Percentiles rank a stretch among this genome's conserved stretches.
phyloP scores from a whole-genome alignment of 192 early-diverging fungal species.

The Gonapodya prolifera region DNA sequence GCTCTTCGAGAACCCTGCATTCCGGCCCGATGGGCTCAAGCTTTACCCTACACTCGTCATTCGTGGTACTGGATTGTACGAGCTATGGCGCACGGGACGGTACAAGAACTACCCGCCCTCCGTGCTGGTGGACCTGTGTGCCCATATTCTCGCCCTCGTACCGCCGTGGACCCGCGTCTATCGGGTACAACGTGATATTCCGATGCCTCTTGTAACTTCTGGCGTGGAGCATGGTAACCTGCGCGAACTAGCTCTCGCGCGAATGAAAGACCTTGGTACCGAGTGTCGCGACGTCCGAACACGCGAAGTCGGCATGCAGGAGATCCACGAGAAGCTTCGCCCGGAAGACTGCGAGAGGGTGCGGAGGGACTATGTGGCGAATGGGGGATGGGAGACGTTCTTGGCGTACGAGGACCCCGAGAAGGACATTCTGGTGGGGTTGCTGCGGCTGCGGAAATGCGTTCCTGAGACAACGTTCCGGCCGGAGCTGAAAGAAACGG shows the following conservation, averaged over 20 bases:
- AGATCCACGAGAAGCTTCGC: conserved; percentile 89
- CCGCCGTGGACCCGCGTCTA: conserved; percentile 70
- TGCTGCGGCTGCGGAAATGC: conserved; percentile 91
- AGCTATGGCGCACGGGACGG: conserved; percentile 94
- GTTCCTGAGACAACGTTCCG: conserved; percentile 68
- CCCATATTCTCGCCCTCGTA: conserved; percentile 86
- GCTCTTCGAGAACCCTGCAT: conserved; percentile 96
- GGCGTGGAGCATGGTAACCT: conserved; percentile 98
- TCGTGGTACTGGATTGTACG: conserved; percentile 95
- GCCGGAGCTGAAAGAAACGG: conserved; percentile 67
- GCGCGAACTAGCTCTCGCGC: conserved; percentile 82
- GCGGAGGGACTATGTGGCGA: conserved; percentile 94
- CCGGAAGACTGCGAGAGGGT: conserved; percentile 94
- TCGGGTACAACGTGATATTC: conserved; percentile 61
- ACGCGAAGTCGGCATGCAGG: conserved; percentile 94
- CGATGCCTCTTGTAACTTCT: conserved; percentile 97
- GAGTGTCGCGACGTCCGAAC: conserved; percentile 96
- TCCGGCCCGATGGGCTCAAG: conserved; percentile 94
- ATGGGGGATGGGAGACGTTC: conserved; percentile 99
- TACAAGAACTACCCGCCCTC: conserved; percentile 97
- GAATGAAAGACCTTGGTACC: conserved; percentile 94
- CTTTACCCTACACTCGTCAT: conserved; percentile 98
- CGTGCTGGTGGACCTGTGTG: conserved; percentile 89
- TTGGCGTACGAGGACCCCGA: conserved; percentile 95
- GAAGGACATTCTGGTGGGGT: conserved; percentile 90